A percentile compares a stretch with the other conserved stretches of the same genome.
Evolutionary conservation across 768 basidiomycete species (phyloP).

Genomic region (Pulveroboletus sp.): DNA sequence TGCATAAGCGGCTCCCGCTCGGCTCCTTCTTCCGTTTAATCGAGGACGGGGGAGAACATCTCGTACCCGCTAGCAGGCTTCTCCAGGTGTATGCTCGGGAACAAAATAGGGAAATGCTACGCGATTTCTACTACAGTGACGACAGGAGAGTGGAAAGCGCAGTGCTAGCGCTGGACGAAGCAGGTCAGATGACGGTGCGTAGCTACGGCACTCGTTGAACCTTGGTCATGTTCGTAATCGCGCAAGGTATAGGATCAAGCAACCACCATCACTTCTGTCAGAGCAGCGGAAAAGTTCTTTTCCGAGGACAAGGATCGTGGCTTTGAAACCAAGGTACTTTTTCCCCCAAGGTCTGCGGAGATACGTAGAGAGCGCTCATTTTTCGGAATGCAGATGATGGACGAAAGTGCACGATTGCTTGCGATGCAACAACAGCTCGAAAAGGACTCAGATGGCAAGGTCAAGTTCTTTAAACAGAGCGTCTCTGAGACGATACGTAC

Average conservation of each 20-base stretch:
- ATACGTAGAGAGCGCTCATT: neutral
- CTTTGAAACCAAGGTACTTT: slow-evolving; percentile 86
- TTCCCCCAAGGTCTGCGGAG: no score
- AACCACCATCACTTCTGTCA: slow-evolving; percentile 66
- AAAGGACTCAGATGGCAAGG: slow-evolving; percentile 74
- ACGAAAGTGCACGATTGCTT: slow-evolving; percentile 77
- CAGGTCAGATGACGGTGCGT: slow-evolving; percentile 57
- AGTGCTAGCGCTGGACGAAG: slow-evolving; percentile 81
- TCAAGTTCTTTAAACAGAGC: slow-evolving; percentile 76
- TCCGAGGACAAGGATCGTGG: slow-evolving; percentile 87
- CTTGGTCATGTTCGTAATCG: neutral
- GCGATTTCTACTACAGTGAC: slow-evolving; percentile 97
- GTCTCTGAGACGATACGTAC: slow-evolving; percentile 81
- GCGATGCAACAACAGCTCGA: slow-evolving; percentile 82
- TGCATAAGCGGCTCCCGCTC: slow-evolving; percentile 76
- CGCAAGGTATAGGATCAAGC: slow-evolving; percentile 54
- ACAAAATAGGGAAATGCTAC: slow-evolving; percentile 85
- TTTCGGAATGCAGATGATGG: slow-evolving; percentile 68
- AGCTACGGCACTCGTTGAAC: neutral
- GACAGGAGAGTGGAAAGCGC: slow-evolving; percentile 93
- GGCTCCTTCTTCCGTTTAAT: slow-evolving; percentile 93
- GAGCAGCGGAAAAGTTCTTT: slow-evolving; percentile 87
- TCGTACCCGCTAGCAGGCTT: slow-evolving; percentile 71
- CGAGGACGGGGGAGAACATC: slow-evolving; percentile 77
- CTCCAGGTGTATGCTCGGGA: slow-evolving; percentile 89